phyloP scores from a whole-genome alignment of 441 rosid species.

The Brassica balearica region DNA sequence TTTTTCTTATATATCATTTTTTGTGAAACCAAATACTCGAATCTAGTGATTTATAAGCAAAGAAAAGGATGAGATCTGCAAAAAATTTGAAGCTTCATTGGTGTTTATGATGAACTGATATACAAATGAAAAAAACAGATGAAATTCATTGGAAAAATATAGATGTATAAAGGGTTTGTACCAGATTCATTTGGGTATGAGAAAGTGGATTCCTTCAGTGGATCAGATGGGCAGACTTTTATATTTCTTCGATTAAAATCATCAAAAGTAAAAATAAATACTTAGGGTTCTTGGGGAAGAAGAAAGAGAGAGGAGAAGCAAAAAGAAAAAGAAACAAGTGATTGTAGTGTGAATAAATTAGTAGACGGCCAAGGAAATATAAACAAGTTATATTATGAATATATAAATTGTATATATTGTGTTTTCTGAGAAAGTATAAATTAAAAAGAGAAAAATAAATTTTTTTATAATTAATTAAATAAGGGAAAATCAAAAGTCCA shows the following conservation, averaged over 20 bases:
- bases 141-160: background rate
- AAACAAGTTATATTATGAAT: slow-evolving; percentile 22
- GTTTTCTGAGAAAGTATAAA: slow-evolving; percentile 7
- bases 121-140: slow-evolving; percentile 32
- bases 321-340: slow-evolving; percentile 37
- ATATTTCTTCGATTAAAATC: slow-evolving; percentile 23
- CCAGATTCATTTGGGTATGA: slow-evolving; percentile 44
- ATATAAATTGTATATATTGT: slow-evolving; percentile 33
- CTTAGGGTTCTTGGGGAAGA: slow-evolving; percentile 39
- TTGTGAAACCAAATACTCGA: background rate
- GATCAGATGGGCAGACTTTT: slow-evolving; percentile 22
- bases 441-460: background rate
- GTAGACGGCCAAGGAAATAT: slow-evolving; percentile 29
- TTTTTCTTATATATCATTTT: background rate
- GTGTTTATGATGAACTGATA: slow-evolving; percentile 21
- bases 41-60: slow-evolving; percentile 5
- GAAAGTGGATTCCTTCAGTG: slow-evolving; percentile 26
- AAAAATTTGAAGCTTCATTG: slow-evolving; percentile 6
- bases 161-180: slow-evolving; percentile 20
- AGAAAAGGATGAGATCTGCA: slow-evolving; percentile 25
- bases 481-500: slow-evolving; percentile 43
- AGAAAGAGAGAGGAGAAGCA: slow-evolving; percentile 36
- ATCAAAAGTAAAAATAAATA: slow-evolving; percentile 1
- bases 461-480: background rate
- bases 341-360: slow-evolving; percentile 43